Percentiles rank a stretch among this genome's conserved stretches.
Conservation (phyloP, 352 stramenopile species). For the Phytopythium vexans region DNA sequence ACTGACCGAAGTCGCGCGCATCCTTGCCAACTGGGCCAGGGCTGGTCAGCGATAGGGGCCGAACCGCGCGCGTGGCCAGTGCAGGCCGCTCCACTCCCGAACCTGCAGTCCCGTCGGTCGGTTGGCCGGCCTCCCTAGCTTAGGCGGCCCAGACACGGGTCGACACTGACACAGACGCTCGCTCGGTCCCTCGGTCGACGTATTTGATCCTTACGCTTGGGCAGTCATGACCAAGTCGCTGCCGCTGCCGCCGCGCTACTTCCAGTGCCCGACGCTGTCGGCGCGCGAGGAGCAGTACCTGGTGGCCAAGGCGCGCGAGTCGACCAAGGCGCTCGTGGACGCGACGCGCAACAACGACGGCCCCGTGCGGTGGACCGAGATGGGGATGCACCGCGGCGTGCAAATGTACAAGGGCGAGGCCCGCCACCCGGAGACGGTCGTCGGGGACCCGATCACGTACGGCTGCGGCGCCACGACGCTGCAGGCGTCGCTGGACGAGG, state of each 20-base stretch:
- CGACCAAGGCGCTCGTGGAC: constrained; percentile 58
- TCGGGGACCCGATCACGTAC: constrained; percentile 49
- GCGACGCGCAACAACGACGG: constrained; percentile 53
- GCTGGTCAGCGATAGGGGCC: too few relatives aligned
- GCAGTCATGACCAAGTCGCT: constrained; percentile 32
- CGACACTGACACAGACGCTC: too few relatives aligned
- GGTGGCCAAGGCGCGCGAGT: constrained; percentile 57
- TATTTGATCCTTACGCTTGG: not conserved
- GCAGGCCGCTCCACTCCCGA: too few relatives aligned
- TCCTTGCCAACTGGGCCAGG: too few relatives aligned
- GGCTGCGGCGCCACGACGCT: constrained; percentile 54
- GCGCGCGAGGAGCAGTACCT: constrained; percentile 49
- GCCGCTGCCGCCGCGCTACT: constrained; percentile 48
- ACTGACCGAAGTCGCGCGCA: too few relatives aligned
- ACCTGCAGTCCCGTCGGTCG: too few relatives aligned
- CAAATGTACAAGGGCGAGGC: constrained; percentile 71
- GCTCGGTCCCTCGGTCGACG: too few relatives aligned
- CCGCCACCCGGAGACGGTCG: constrained; percentile 33
- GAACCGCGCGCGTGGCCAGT: too few relatives aligned
- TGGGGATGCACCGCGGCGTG: constrained; percentile 46
- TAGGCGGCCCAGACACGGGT: too few relatives aligned
- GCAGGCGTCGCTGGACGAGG: constrained; percentile 61
- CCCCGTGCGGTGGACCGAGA: constrained; percentile 53
- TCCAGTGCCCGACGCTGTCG: constrained; percentile 54
- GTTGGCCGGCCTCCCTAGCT: too few relatives aligned